These are phyloP conservation scores for Azolla pinnata DNA, from an alignment of 75 land plant species.

Conservation along the genomic window DNA sequence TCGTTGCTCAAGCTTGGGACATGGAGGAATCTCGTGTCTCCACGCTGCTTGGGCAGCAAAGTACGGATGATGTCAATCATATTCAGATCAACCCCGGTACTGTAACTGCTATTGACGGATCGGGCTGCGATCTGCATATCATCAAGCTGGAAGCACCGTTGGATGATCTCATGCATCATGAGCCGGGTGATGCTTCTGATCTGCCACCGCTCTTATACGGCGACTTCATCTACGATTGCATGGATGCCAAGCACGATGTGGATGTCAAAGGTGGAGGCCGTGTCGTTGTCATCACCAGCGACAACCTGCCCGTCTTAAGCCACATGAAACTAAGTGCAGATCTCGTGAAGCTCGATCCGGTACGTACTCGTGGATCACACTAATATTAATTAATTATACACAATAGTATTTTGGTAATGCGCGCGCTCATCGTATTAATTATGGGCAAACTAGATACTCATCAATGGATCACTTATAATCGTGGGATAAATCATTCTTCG, in stretches of 20 bases:
- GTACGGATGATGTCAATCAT: constrained; percentile 25
- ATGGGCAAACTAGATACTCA: no score
- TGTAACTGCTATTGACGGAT: no score
- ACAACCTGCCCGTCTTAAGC: constrained; percentile 47
- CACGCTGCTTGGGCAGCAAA: constrained; percentile 34
- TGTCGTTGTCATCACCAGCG: constrained; percentile 45
- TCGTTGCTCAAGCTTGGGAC: constrained; percentile 61
- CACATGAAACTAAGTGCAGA: constrained; percentile 62
- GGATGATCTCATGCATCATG: not conserved
- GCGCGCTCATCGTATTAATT: no score
- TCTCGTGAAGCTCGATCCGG: constrained; percentile 54
- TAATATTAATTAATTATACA: no score
- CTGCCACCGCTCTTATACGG: constrained; percentile 4
- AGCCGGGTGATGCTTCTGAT: not conserved
- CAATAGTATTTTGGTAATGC: no score
- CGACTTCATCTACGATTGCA: constrained; percentile 53
- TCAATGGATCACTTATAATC: no score
- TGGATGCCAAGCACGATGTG: constrained; percentile 50
- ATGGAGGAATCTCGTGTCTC: constrained; percentile 26
- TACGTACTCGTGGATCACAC: no score
- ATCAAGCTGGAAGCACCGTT: constrained; percentile 33
- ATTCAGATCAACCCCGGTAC: constrained; percentile 11
- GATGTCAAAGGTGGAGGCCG: constrained; percentile 57
- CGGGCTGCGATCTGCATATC: no score
- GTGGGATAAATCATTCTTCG: no score